Evolutionary conservation across 768 basidiomycete genomes (phyloP), one percentile per base, ranked within the genome.

Genomic region (Podaxis sp.): DNA sequence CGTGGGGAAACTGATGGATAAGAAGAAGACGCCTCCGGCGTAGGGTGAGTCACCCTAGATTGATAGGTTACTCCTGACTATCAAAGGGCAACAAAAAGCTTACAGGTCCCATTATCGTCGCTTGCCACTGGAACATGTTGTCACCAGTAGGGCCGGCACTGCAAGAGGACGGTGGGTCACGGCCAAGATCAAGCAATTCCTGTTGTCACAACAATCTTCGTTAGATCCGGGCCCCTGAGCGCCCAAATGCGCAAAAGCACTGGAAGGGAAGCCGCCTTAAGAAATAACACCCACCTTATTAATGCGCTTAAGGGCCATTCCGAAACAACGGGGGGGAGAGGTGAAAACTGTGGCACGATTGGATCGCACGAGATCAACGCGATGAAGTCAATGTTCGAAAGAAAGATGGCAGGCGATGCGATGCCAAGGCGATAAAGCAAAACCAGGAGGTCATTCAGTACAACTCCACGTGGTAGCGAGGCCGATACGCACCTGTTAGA

Each of bases 61-160:
- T 64, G 70, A 20, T 49, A 28, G 56, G 65, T 66, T 72, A 63
- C 71, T 60, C 41, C 69, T 70, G 65, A 71, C 70, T 55, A 30
- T 48, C 55, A 60, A 30, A 59, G 54, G 50, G 49, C 56, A 52
- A 61, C 33, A 46, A 40, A 20, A 30, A 58, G 26, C 95, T 76
- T 72, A 96, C 96, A 63, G 96, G 96, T 48, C 96, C 96, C 96
- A 99, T 99, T 76, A 99, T 99, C 68, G 96, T 98, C 65, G 96
- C 96, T 76, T 98, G 95, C 96, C 96, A 98, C 75, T 95, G 89
- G 84, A 98, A 99, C 88, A 99, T 89, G 79, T 98, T 96, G 74
- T 99, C 96, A 58, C 94, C 94, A 64, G 91, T 95, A 49, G 97
- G 97, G 58, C 97, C 97, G 70, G 97, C 97, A 71, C 94, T 96